phyloP scores from a whole-genome alignment of 2,329 filamentous ascomycete species.

The Epichloe brachyelytri region DNA sequence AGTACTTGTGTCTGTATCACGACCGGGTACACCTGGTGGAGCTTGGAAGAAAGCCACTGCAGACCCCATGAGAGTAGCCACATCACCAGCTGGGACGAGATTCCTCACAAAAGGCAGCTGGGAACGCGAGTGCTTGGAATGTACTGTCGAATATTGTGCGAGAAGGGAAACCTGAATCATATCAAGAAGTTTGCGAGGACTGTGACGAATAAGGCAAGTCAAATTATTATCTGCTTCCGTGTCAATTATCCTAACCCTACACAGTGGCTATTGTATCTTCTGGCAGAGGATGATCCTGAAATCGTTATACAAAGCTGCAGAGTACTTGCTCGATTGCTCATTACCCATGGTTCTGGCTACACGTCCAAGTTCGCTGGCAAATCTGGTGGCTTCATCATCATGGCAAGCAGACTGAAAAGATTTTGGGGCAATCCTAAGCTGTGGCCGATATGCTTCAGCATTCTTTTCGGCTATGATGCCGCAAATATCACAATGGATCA shows the following conservation, averaged over 20 bases:
- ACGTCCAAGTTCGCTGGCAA: slow-evolving; percentile 73
- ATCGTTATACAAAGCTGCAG: slow-evolving; percentile 70
- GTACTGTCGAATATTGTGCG: slow-evolving; percentile 67
- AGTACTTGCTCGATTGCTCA: slow-evolving; percentile 71
- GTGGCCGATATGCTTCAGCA: slow-evolving; percentile 80
- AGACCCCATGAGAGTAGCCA: slow-evolving; percentile 19
- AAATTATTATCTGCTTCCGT: not conserved
- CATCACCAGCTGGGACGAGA: slow-evolving; percentile 19
- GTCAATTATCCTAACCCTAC: slow-evolving; percentile 7
- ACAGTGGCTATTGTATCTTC: slow-evolving; percentile 81
- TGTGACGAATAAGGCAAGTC: slow-evolving; percentile 76
- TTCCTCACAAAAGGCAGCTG: slow-evolving; percentile 51
- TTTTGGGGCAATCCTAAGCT: slow-evolving; percentile 82
- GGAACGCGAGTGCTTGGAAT: slow-evolving; percentile 64
- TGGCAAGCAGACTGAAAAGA: slow-evolving; percentile 66
- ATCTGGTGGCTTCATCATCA: slow-evolving; percentile 75
- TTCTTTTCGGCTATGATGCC: slow-evolving; percentile 77
- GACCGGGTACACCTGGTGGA: slow-evolving; percentile 27
- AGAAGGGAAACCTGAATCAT: slow-evolving; percentile 51
- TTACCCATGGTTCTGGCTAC: slow-evolving; percentile 71
- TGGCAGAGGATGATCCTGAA: slow-evolving; percentile 75
- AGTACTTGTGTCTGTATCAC: slow-evolving; percentile 23
- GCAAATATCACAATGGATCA: slow-evolving; percentile 59
- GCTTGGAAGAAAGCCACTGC: slow-evolving; percentile 24
- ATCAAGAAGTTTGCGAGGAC: slow-evolving; percentile 85